phyloP scores from a whole-genome alignment of 768 basidiomycete species.

The Podaxis sp. region DNA sequence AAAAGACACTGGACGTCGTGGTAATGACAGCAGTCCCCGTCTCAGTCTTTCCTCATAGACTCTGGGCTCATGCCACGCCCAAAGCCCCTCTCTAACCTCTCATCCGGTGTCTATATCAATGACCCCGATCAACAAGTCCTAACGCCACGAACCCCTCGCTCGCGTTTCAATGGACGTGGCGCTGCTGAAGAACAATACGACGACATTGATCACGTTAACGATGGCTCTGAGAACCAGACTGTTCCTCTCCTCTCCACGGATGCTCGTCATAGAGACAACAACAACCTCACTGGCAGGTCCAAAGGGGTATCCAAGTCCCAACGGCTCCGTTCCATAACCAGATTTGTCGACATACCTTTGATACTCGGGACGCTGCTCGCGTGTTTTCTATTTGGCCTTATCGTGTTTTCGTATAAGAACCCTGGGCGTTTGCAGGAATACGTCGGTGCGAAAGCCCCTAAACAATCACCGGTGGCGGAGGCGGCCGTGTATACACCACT shows the following conservation, averaged over 20 bases:
- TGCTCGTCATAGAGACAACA: conserved; percentile 21
- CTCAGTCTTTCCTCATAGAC: not conserved
- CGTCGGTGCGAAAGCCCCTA: conserved; percentile 34
- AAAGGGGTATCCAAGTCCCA: conserved; percentile 2
- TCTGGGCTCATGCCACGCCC: conserved; percentile 37
- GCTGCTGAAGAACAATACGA: conserved; percentile 49
- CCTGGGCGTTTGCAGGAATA: conserved; percentile 48
- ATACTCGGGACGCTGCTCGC: conserved; percentile 3
- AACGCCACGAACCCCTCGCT: conserved; percentile 65
- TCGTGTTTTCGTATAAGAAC: conserved; percentile 48
- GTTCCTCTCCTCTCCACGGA: conserved; percentile 50
- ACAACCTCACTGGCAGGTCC: conserved; percentile 10
- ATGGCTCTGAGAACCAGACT: conserved; percentile 39
- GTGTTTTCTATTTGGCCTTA: conserved; percentile 43
- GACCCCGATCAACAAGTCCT: conserved; percentile 34
- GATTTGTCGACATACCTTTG: conserved; percentile 12
- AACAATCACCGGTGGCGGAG: conserved; percentile 17
- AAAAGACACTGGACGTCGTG: not conserved
- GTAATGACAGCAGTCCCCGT: not conserved
- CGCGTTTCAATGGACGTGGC: conserved; percentile 57
- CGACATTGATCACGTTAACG: conserved; percentile 37
- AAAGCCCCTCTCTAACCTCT: conserved; percentile 35
- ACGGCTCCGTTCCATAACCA: not conserved
- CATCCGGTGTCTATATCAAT: conserved; percentile 31
- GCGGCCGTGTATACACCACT: conserved; percentile 16